A percentile compares a stretch with the other conserved stretches of the same genome.
Conservation (phyloP, 352 stramenopile species). For the Globisporangium iwayamae region DNA sequence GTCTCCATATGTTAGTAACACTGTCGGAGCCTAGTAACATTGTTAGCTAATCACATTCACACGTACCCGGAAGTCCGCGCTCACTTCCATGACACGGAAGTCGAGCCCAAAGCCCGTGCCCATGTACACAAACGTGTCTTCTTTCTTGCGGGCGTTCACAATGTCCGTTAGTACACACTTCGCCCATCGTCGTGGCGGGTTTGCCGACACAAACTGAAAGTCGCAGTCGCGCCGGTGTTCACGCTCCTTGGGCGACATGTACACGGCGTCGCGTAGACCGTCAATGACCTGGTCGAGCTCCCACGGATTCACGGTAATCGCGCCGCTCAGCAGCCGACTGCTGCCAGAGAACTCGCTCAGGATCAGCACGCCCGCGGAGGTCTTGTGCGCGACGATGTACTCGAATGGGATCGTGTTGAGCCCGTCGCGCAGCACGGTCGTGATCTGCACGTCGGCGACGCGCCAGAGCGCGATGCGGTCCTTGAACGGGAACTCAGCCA, state of each 20-base stretch:
- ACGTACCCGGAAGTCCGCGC: slow-evolving; percentile 88
- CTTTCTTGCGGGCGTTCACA: slow-evolving; percentile 73
- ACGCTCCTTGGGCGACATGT: slow-evolving; percentile 67
- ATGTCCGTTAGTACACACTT: slow-evolving; percentile 77
- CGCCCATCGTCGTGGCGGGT: slow-evolving; percentile 66
- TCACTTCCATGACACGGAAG: slow-evolving; percentile 96
- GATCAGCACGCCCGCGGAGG: slow-evolving; percentile 86
- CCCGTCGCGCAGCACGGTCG: slow-evolving; percentile 67
- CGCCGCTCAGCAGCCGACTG: slow-evolving; percentile 93
- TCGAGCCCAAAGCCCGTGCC: slow-evolving; percentile 94
- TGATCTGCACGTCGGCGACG: slow-evolving; percentile 73
- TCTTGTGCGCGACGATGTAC: slow-evolving; percentile 80
- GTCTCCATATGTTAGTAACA: neutral
- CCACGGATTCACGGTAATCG: slow-evolving; percentile 97
- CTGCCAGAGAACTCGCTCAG: slow-evolving; percentile 97
- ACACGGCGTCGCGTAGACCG: slow-evolving; percentile 62
- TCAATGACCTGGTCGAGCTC: slow-evolving; percentile 86
- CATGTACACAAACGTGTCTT: slow-evolving; percentile 82
- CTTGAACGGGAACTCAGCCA: slow-evolving; percentile 63
- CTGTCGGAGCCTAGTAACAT: neutral
- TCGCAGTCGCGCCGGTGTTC: slow-evolving; percentile 74
- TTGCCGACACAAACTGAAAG: slow-evolving; percentile 70
- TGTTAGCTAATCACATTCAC: neutral
- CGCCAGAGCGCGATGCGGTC: slow-evolving; percentile 75
- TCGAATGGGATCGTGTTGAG: slow-evolving; percentile 83